These are phyloP conservation scores for Erythrobasidium hasegawianum DNA, from an alignment of 1,284 basidiomycete genomes.

Conservation along the genomic window DNA sequence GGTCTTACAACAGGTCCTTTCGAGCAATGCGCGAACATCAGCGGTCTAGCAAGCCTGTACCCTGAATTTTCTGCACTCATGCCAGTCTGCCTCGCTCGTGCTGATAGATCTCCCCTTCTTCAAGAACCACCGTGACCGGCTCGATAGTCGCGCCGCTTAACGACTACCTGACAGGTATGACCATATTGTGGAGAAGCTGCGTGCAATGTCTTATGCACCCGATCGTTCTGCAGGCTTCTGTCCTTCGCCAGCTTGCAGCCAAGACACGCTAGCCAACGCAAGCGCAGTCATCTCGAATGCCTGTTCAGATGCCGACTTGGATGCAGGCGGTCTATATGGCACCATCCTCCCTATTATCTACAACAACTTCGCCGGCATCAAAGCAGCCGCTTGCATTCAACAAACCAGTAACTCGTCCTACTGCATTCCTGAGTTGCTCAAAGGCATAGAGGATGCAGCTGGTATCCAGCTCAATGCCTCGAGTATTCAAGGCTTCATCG, in stretches of 20 bases:
- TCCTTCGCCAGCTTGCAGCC: slow-evolving; percentile 12
- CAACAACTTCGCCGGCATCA: slow-evolving; percentile 12
- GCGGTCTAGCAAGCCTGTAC: background rate
- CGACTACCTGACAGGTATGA: slow-evolving; percentile 6
- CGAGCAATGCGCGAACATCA: background rate
- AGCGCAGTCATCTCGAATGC: slow-evolving; percentile 11
- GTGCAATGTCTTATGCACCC: no score
- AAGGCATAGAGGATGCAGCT: slow-evolving; percentile 17
- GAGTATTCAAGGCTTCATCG: no score
- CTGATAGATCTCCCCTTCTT: no score
- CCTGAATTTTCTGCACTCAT: no score
- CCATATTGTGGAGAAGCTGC: no score
- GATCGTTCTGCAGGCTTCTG: slow-evolving; percentile 21
- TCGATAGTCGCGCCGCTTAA: slow-evolving; percentile 6
- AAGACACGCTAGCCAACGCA: slow-evolving; percentile 1
- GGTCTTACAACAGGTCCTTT: background rate
- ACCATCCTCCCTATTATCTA: slow-evolving; percentile 8
- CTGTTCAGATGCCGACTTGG: slow-evolving; percentile 10
- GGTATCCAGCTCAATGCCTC: slow-evolving; percentile 31
- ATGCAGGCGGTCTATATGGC: background rate
- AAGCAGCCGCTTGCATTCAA: slow-evolving; percentile 8
- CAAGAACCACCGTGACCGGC: background rate
- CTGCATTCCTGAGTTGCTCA: slow-evolving; percentile 23
- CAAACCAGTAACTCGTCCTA: slow-evolving; percentile 16
- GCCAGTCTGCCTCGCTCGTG: no score